Base-by-base conservation (phyloP, 495 filamentous ascomycete genomes). In the Podospora tetraspora region DNA sequence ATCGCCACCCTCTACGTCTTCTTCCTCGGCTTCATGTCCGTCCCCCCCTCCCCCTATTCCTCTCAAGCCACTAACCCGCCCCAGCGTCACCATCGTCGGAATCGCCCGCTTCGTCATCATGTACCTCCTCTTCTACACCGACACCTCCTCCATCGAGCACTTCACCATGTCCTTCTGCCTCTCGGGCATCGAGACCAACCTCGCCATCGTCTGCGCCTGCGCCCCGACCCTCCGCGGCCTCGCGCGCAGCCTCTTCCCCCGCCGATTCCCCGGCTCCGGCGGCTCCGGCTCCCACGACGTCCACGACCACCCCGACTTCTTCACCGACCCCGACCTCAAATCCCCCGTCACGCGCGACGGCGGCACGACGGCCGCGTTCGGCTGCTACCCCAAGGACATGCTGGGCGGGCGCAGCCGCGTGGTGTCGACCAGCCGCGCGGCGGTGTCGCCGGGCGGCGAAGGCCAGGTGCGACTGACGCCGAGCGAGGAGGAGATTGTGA, bases 141-240 rank as follows among this genome's bases (percentile, higher is more conserved):
- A 29, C n/a, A 21, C 12, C 57, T 13, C n/a, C 2, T 1, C 4
- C 30, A 56, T 57, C n/a, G 23, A 37, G 32, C 22, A 69, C 57
- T 69, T 29, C 62, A 61, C 61, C 62, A 69, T 69, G 62, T 37
- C 56, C 23, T 69, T 69, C n/a, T 37, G 57, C 16, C 32, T 27
- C 19, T 76, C 37, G 13, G 70, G 70, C 32, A 68, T 74, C 52
- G 74, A 76, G 66, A 67, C 52, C 57, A 73, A 74, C 57, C 66
- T 76, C 23, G 70, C 65, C 7, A 72, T 76, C 27, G 65, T 72
- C 32, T 76, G 74, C 60, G 70, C 74, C 12, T 76, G 74, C 66
- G 67, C 74, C 57, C 74, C 74, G 2, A 70, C 72, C 3, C 63
- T 76, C 22, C 67, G 74, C 52, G 62, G 68, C n/a, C 59, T 69